phyloP scores from a whole-genome alignment of 129 eudicot species.

The Logfia minima region DNA sequence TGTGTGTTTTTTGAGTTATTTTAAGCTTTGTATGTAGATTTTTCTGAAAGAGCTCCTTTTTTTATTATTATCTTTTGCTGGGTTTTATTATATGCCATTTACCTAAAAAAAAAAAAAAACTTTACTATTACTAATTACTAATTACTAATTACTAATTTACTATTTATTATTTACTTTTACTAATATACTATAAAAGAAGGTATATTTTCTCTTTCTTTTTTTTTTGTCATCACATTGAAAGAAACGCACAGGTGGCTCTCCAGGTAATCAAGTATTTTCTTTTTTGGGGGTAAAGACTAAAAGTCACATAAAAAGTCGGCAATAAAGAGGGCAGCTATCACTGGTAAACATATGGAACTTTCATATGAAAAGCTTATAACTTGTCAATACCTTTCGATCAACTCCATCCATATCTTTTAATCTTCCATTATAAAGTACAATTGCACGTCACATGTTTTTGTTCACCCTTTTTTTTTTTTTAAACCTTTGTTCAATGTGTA shows the following conservation, averaged over 20 bases:
- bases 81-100: no score
- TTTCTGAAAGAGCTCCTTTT: no score
- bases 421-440: neutral
- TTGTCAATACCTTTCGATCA: neutral
- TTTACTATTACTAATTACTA: no score
- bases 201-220: no score
- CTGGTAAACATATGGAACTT: neutral
- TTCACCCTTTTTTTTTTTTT: neutral
- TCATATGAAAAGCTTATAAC: neutral
- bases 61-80: no score
- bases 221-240: no score
- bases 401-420: constrained; percentile 3
- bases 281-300: neutral
- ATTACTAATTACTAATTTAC: no score
- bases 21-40: no score
- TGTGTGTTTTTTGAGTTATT: no score
- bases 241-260: neutral
- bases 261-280: neutral
- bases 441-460: neutral
- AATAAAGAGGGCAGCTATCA: constrained; percentile 26
- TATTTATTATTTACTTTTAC: no score
- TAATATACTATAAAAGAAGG: no score
- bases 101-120: no score
- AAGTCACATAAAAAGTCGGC: constrained; percentile 20
- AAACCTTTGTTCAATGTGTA: neutral